Conservation (phyloP, 2,329 filamentous ascomycete species). For the Exutisphaerella laricina region DNA sequence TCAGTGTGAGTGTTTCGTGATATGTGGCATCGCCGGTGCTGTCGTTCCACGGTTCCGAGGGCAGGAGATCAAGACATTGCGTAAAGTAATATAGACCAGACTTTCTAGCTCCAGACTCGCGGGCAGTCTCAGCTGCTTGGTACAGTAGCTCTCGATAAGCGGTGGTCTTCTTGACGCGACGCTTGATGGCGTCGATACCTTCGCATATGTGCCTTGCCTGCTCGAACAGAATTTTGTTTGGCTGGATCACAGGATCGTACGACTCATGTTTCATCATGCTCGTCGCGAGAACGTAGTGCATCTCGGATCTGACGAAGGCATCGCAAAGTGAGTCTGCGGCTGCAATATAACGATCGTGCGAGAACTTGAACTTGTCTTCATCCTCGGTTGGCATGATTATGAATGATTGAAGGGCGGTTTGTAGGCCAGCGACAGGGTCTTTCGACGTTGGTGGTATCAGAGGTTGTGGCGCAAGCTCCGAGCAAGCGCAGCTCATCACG, state of each 20-base stretch:
- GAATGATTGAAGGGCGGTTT: slow-evolving; percentile 72
- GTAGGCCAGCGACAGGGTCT: slow-evolving; percentile 71
- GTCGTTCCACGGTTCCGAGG: slow-evolving; percentile 71
- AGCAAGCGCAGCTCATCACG: slow-evolving; percentile 69
- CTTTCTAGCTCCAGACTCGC: slow-evolving; percentile 74
- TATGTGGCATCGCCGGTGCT: slow-evolving; percentile 66
- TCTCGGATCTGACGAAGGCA: slow-evolving; percentile 61
- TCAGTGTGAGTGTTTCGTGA: slow-evolving; percentile 75
- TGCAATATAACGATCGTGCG: slow-evolving; percentile 80
- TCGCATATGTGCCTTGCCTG: slow-evolving; percentile 78
- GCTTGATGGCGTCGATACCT: slow-evolving; percentile 67
- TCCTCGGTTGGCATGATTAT: slow-evolving; percentile 75
- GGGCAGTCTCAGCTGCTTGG: slow-evolving; percentile 70
- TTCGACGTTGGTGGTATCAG: slow-evolving; percentile 54
- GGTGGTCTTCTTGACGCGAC: slow-evolving; percentile 48
- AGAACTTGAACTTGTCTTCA: slow-evolving; percentile 80
- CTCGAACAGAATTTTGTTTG: slow-evolving; percentile 55
- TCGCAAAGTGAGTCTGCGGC: slow-evolving; percentile 68
- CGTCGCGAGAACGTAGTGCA: slow-evolving; percentile 87
- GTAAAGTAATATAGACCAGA: slow-evolving; percentile 79
- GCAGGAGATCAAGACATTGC: slow-evolving; percentile 70
- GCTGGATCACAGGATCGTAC: slow-evolving; percentile 51
- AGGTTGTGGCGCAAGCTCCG: slow-evolving; percentile 46
- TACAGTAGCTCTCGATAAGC: slow-evolving; percentile 68
- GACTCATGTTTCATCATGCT: slow-evolving; percentile 67